Conservation (phyloP, 345 rosid genomes). For the Pistacia integerrima region DNA sequence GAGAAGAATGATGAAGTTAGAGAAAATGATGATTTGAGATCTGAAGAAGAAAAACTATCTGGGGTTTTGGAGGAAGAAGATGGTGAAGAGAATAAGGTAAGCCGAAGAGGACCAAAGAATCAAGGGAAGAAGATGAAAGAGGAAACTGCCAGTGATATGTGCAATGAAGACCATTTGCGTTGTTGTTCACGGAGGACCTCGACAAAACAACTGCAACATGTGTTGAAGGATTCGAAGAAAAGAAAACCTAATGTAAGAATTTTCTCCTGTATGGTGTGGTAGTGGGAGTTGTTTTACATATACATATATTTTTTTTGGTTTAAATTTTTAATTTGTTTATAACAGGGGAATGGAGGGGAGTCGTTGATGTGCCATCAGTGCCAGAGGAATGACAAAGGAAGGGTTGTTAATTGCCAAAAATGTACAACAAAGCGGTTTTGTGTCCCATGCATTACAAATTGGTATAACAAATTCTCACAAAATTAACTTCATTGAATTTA, state of each 20-base stretch:
- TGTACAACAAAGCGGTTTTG: constrained; percentile 48
- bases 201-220: background rate
- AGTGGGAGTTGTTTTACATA: too few species aligned
- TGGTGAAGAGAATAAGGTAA: background rate
- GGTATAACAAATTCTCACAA: too few species aligned
- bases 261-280: background rate
- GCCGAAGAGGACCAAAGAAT: constrained; percentile 1
- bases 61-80: background rate
- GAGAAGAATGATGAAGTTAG: too few species aligned
- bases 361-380: constrained; percentile 65
- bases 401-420: constrained; percentile 44
- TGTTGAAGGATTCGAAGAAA: background rate
- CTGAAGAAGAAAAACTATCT: too few species aligned
- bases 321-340: background rate
- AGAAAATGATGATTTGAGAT: too few species aligned
- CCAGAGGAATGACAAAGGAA: constrained; percentile 53
- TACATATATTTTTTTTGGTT: background rate
- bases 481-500: background rate
- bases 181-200: background rate
- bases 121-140: background rate
- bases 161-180: background rate
- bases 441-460: constrained; percentile 26
- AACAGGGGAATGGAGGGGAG: background rate
- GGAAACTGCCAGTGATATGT: background rate
- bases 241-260: background rate